Evolutionary conservation across 140 eudicot genomes (phyloP), one percentile per base, ranked within the genome.

Genomic region (Erigeron philadelphicus): DNA sequence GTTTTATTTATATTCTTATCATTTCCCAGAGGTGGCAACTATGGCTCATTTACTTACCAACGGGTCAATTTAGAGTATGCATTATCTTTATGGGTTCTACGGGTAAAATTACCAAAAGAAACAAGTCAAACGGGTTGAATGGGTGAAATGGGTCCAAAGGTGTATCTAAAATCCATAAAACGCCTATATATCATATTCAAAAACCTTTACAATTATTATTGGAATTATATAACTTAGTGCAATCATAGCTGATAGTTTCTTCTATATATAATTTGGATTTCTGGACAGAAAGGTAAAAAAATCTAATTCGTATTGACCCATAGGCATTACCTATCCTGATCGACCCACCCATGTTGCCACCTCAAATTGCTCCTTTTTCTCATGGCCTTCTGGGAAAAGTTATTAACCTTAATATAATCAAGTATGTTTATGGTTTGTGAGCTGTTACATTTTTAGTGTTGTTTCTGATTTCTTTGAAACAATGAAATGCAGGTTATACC

Each of bases 401-500:
- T 13, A 48, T 66, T 25, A 66, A 66, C 13, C 23, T 21, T 48
- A 23, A 15, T 13, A n/a, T 66, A 47, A 25, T 12, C 25, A 66
- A 47, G 70, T 44, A 66, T 47, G 58, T 25, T 54, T 48, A 54
- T 74, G 3, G 8, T 52, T 18, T 13, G 21, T 50, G 16, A 50
- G 6, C 7, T 4, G 5, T 12, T 50, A 50, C 57, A 15, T 50
- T 50, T 19, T 50, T 50, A 15, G 15, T 4, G 52, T 17, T 64
- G 35, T 45, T 64, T 9, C 18, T 7, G 11, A 44, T 64, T 10
- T 69, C 23, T 53, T 53, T 61, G 48, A 64, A 64, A 56, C 18
- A 35, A 59, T 63, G 60, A 62, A 52, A 47, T 76, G 42, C 81
- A 83, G 88, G 77, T 67, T 52, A 18, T 74, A 61, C 60, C 81